phyloP scores from a whole-genome alignment of 2,329 filamentous ascomycete species.

The Monilinia aucupariae region DNA sequence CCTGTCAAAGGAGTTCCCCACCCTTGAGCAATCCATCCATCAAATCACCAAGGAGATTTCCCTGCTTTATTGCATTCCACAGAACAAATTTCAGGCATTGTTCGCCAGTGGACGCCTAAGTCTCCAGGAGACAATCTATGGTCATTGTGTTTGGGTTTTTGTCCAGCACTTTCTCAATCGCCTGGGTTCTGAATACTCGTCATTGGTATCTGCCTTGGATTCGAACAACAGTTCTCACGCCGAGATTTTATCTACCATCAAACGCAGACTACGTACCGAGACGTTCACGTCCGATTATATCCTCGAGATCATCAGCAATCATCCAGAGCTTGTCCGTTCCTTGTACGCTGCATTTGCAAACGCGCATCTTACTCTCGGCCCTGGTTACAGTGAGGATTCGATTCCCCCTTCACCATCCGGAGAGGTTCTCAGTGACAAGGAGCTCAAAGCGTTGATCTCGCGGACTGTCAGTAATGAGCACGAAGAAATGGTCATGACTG shows the following conservation, averaged over 20 bases:
- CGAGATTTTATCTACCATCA: slow-evolving; percentile 81
- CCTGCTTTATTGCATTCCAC: slow-evolving; percentile 92
- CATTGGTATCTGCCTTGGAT: slow-evolving; percentile 76
- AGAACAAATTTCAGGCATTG: slow-evolving; percentile 89
- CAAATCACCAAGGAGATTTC: slow-evolving; percentile 99
- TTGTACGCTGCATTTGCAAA: slow-evolving; percentile 90
- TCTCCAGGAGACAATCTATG: slow-evolving; percentile 94
- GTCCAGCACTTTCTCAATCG: slow-evolving; percentile 97
- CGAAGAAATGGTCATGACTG: slow-evolving; percentile 95
- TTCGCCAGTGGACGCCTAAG: slow-evolving; percentile 84
- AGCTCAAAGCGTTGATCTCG: slow-evolving; percentile 70
- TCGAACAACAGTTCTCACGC: slow-evolving; percentile 76
- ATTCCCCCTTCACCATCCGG: slow-evolving; percentile 52
- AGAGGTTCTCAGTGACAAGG: slow-evolving; percentile 68
- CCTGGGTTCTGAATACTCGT: slow-evolving; percentile 80
- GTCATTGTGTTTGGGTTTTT: slow-evolving; percentile 96
- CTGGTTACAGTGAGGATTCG: slow-evolving; percentile 47
- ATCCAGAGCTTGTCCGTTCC: slow-evolving; percentile 79
- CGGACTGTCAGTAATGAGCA: slow-evolving; percentile 86
- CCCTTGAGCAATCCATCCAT: slow-evolving; percentile 90
- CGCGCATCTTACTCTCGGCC: slow-evolving; percentile 61
- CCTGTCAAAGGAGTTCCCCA: slow-evolving; percentile 56
- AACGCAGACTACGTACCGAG: slow-evolving; percentile 89
- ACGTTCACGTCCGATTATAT: slow-evolving; percentile 99
- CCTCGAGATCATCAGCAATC: slow-evolving; percentile 88